Base-by-base conservation (phyloP, 2,329 filamentous ascomycete genomes). In the Alternaria triticina region DNA sequence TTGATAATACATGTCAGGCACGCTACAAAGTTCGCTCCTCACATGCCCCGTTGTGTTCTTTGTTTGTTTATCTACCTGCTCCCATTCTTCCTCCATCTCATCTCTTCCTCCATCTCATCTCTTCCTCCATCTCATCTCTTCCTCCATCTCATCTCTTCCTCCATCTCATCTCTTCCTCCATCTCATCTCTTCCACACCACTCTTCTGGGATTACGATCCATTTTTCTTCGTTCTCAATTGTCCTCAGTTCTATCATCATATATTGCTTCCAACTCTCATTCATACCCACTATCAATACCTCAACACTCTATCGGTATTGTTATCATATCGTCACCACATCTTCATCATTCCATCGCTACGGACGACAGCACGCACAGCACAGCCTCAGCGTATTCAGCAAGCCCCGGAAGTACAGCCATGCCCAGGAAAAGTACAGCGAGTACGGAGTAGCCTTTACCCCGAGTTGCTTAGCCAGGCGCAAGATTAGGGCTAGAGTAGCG, bases 401-500 rank as follows among this genome's bases (percentile, higher is more conserved):
- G 7, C 30, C 0, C 30, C 30, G 7, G 12, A 22, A 22, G 20
- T 22, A 4, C 20, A 22, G 20, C 20, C 10, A 11, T 28, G 27
- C 27, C 10, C 10, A 28, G 10, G 27, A 30, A 6, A 33, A 33
- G 30, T 15, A 33, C 30, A 36, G 30, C 30, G 3, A 15, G 30
- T 36, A 36, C 30, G 4, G 4, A 36, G 30, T 6, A 6, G 13
- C 1, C 30, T 36, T 13, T 36, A 0, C 6, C 30, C 66, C 22
- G 65, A 67, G 40, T 3, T 1, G 15, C 33, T 40, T 4, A 58
- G 57, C 17, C 23, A 55, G 43, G 3, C 8, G 1, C 56, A 68
- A 28, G 15, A 6, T 2, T 61, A 45, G 57, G 20, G 13, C 5
- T 62, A 54, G 52, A 61, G 69, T 20, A 47, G 22, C 15, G 54